A percentile compares a stretch with the other conserved stretches of the same genome.
These are phyloP conservation scores for Tuber brumale DNA, from an alignment of 495 filamentous ascomycete species.

Conservation along the genomic window DNA sequence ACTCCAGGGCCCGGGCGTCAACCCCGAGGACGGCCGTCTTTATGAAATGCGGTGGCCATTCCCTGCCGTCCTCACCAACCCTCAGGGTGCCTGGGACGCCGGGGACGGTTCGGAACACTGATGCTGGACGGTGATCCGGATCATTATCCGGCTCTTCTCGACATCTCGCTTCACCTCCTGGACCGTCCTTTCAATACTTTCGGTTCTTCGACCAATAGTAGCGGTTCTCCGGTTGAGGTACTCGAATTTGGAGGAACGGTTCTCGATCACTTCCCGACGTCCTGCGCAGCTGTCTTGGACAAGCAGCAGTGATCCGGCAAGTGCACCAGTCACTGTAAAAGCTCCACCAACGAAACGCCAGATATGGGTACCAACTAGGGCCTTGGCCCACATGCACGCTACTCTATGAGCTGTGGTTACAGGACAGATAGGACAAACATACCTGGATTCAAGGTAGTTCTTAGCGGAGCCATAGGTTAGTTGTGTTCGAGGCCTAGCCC, in stretches of 20 bases:
- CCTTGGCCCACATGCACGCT: background rate
- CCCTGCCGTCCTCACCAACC: no score
- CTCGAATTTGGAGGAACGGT: background rate
- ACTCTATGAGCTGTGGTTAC: background rate
- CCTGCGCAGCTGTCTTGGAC: background rate
- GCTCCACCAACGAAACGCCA: background rate
- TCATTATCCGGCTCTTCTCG: background rate
- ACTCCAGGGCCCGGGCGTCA: no score
- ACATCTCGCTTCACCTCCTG: background rate
- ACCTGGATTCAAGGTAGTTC: background rate
- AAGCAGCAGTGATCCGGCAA: background rate
- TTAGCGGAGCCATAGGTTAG: background rate
- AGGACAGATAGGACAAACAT: background rate
- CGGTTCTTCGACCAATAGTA: background rate
- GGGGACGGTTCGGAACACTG: no score
- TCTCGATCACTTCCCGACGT: background rate
- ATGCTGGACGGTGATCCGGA: no score
- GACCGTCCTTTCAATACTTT: background rate
- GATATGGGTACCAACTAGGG: background rate
- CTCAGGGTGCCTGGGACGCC: no score
- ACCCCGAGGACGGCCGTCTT: no score
- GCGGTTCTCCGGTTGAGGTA: background rate
- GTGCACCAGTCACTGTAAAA: background rate
- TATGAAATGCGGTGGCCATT: no score
- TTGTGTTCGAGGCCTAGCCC: background rate